Percentiles rank a stretch among this genome's conserved stretches.
phyloP scores from a whole-genome alignment of 2,329 filamentous ascomycete species.

The Colletotrichum scovillei region DNA sequence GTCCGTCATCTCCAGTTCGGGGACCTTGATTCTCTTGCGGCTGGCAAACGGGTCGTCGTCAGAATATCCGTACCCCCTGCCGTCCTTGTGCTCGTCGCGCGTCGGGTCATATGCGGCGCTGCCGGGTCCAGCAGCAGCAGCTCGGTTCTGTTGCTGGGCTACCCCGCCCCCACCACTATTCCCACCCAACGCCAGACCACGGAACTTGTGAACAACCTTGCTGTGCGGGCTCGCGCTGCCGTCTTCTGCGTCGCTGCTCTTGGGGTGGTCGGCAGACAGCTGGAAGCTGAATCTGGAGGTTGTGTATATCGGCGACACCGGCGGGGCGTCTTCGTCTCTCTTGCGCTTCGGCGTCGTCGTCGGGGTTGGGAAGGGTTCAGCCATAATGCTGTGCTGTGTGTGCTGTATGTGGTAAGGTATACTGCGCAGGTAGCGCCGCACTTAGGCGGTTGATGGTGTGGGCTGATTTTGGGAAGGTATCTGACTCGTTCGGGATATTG shows the following conservation, averaged over 20 bases:
- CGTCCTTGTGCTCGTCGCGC: conserved; percentile 41
- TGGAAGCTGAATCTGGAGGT: conserved; percentile 59
- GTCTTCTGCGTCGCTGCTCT: conserved; percentile 49
- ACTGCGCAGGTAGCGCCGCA: background rate
- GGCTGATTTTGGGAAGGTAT: background rate
- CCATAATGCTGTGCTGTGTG: conserved; percentile 9
- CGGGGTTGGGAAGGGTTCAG: conserved; percentile 30
- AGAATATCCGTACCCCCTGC: conserved; percentile 37
- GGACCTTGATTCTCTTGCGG: conserved; percentile 53
- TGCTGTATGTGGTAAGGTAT: background rate
- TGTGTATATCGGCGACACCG: conserved; percentile 43
- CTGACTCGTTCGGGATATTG: conserved; percentile 9
- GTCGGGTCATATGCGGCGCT: conserved; percentile 13
- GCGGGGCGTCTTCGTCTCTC: conserved; percentile 50
- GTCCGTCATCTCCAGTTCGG: conserved; percentile 47
- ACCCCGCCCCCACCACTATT: conserved; percentile 57
- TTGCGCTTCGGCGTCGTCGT: conserved; percentile 59
- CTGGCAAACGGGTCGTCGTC: conserved; percentile 41
- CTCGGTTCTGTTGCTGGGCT: conserved; percentile 38
- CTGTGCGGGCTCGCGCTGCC: conserved; percentile 65
- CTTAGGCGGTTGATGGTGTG: conserved; percentile 34
- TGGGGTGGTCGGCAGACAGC: conserved; percentile 39
- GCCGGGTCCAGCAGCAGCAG: no score
- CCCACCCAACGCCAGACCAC: conserved; percentile 58
- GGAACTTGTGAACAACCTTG: conserved; percentile 63